Conservation (phyloP, 495 filamentous ascomycete genomes). For the Trichoderma reesei region DNA sequence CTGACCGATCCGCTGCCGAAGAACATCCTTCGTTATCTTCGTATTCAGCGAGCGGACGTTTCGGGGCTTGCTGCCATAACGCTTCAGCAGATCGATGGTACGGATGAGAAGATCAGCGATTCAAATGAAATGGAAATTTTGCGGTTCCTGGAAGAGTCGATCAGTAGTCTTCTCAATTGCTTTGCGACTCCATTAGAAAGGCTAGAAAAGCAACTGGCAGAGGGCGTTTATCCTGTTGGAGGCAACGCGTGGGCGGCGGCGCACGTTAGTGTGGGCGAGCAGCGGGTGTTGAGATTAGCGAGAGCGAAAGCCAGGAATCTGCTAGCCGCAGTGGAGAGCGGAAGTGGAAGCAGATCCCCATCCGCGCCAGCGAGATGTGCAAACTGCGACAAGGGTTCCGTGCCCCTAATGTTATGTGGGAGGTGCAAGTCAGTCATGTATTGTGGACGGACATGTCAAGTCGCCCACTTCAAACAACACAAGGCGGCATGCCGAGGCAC, state of each 20-base stretch:
- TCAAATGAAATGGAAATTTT: slow-evolving; percentile 24
- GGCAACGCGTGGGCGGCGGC: slow-evolving; percentile 27
- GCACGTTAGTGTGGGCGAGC: slow-evolving; percentile 27
- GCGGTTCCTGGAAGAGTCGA: slow-evolving; percentile 20
- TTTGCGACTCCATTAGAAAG: slow-evolving; percentile 24
- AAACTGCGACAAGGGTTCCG: slow-evolving; percentile 21
- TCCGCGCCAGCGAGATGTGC: slow-evolving; percentile 16
- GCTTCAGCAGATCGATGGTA: slow-evolving; percentile 14
- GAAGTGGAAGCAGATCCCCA: slow-evolving; percentile 13
- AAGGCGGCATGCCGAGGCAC: slow-evolving; percentile 17
- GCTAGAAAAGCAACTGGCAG: slow-evolving; percentile 25
- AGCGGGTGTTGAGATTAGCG: slow-evolving; percentile 27
- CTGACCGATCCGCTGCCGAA: slow-evolving; percentile 24
- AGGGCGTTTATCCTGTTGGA: slow-evolving; percentile 23
- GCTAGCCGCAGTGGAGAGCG: slow-evolving; percentile 20
- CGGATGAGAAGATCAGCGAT: slow-evolving; percentile 20
- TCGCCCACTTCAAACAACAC: slow-evolving; percentile 23
- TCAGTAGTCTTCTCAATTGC: slow-evolving; percentile 20
- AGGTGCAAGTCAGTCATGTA: slow-evolving; percentile 22
- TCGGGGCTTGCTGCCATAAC: slow-evolving; percentile 19
- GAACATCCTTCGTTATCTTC: slow-evolving; percentile 23
- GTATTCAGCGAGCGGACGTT: slow-evolving; percentile 22
- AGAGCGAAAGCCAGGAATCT: slow-evolving; percentile 24
- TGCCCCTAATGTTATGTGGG: slow-evolving; percentile 22
- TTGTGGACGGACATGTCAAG: slow-evolving; percentile 21